These are phyloP conservation scores for Cutaneotrichosporon cutaneum DNA, from an alignment of 1,284 basidiomycete genomes.

Conservation along the genomic window DNA sequence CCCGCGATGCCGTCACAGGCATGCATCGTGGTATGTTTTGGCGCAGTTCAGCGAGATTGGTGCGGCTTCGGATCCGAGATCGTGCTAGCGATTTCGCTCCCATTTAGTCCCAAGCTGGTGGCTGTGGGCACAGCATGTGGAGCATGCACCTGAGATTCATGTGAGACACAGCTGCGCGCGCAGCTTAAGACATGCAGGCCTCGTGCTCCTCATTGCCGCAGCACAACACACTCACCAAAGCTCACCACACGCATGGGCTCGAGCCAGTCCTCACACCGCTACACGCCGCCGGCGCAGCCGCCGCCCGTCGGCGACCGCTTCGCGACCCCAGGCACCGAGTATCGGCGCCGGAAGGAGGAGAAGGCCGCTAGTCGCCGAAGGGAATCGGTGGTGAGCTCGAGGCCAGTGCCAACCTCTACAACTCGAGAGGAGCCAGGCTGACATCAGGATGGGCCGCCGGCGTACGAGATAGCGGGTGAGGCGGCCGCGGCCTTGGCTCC, in stretches of 20 bases:
- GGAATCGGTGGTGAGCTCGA: background rate
- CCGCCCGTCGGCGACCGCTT: slow-evolving; percentile 4
- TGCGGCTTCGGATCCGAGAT: background rate
- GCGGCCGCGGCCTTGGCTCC: background rate
- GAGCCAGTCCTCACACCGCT: slow-evolving; percentile 1
- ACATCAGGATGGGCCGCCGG: background rate
- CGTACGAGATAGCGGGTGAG: background rate
- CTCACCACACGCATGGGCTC: slow-evolving; percentile 4
- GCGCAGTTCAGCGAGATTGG: no score
- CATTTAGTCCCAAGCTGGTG: background rate
- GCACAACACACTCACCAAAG: background rate
- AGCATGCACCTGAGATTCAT: background rate
- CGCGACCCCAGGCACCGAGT: background rate
- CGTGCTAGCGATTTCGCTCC: background rate
- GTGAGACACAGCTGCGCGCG: background rate
- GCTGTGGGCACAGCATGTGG: background rate
- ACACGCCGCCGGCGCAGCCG: background rate
- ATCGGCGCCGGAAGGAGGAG: background rate
- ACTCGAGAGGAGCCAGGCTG: background rate
- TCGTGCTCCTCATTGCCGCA: background rate
- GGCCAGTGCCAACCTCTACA: no score
- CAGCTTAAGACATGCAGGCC: background rate
- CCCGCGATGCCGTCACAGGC: background rate
- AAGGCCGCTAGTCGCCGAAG: background rate
- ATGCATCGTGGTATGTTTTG: background rate